Percentiles rank a stretch among this genome's conserved stretches.
Conservation (phyloP, 2,329 filamentous ascomycete species). For the Trichoderma arundinaceum region DNA sequence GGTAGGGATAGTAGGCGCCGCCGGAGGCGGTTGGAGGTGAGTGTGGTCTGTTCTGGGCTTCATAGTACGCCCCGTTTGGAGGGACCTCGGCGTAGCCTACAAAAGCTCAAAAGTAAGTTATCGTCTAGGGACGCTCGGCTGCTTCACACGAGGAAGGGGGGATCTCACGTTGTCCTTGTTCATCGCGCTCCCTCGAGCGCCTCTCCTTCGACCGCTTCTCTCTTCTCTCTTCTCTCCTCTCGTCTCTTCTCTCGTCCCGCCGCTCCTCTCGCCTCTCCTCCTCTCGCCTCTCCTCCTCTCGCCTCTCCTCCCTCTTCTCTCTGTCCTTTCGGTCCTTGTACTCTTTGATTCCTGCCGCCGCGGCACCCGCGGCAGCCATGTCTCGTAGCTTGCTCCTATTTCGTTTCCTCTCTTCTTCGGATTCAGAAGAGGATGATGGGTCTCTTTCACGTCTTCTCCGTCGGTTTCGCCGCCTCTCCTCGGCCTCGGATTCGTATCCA, state of each 20-base stretch:
- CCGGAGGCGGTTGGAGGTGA: constrained; percentile 59
- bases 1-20: constrained; percentile 57
- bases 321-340: constrained; percentile 58
- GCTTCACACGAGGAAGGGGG: constrained; percentile 14
- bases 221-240: constrained; percentile 44
- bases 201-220: constrained; percentile 42
- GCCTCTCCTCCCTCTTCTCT: constrained; percentile 48
- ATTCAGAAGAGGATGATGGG: constrained; percentile 43
- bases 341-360: constrained; percentile 67
- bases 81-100: constrained; percentile 16
- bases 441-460: constrained; percentile 48
- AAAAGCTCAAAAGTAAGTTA: constrained; percentile 29
- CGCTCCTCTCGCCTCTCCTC: constrained; percentile 35
- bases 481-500: constrained; percentile 57
- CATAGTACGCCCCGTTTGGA: constrained; percentile 44
- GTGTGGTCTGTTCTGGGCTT: constrained; percentile 45
- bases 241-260: constrained; percentile 36
- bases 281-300: constrained; percentile 43
- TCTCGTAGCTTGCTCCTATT: constrained; percentile 62
- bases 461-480: constrained; percentile 50
- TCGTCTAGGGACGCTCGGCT: background rate
- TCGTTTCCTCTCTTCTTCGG: constrained; percentile 50
- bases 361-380: constrained; percentile 63
- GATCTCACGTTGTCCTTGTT: constrained; percentile 39
- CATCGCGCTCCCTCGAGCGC: constrained; percentile 41